These are phyloP conservation scores for Diaporthe sp. DNA, from an alignment of 2,329 filamentous ascomycete species.

Conservation along the genomic window DNA sequence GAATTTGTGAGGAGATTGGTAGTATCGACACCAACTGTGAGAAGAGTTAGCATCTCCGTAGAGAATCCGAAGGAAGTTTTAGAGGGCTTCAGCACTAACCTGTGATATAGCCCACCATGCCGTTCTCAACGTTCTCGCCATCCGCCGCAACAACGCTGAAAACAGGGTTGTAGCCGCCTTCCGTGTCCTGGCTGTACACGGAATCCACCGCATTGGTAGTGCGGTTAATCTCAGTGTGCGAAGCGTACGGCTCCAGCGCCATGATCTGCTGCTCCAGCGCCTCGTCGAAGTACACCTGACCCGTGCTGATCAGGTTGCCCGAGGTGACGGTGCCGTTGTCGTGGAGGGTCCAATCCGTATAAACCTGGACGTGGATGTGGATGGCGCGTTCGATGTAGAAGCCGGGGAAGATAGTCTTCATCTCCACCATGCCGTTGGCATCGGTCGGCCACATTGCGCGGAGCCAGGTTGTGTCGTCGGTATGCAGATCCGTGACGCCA, in stretches of 20 bases:
- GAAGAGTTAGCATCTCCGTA: not conserved
- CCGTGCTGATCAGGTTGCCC: conserved; percentile 21
- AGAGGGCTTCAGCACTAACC: not conserved
- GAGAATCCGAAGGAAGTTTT: fast-evolving
- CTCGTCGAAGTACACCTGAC: conserved; percentile 31
- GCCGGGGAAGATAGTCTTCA: conserved; percentile 32
- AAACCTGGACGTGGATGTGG: conserved; percentile 36
- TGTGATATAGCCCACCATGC: conserved; percentile 36
- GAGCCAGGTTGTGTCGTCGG: conserved; percentile 29
- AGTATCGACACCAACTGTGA: conserved; percentile 8
- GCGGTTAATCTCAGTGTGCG: conserved; percentile 34
- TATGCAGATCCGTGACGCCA: conserved; percentile 30
- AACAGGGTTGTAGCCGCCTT: conserved; percentile 32
- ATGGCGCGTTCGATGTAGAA: conserved; percentile 32
- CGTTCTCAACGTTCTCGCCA: conserved; percentile 33
- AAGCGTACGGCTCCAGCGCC: conserved; percentile 25
- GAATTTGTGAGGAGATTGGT: conserved; percentile 5
- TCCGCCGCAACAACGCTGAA: conserved; percentile 30
- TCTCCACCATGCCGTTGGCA: conserved; percentile 30
- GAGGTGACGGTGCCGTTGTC: conserved; percentile 29
- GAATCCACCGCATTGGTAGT: conserved; percentile 30
- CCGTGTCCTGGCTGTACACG: conserved; percentile 15
- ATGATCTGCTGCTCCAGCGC: conserved; percentile 21
- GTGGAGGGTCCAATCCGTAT: conserved; percentile 26
- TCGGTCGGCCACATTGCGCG: conserved; percentile 35